Conservation (phyloP, 2,329 filamentous ascomycete species). For the Chaetomiaceae sp. region DNA sequence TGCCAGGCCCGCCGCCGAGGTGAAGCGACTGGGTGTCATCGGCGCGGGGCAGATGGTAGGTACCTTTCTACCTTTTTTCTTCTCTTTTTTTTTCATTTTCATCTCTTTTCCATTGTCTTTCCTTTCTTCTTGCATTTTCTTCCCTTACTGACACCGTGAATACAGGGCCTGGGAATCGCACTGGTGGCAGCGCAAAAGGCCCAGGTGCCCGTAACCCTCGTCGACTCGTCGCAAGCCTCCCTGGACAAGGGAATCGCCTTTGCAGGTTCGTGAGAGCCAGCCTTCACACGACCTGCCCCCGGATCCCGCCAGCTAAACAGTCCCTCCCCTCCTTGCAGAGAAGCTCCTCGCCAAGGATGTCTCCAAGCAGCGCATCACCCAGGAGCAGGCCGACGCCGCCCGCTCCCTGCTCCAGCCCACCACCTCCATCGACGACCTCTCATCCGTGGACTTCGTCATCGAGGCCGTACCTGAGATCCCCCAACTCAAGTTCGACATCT, state of each 20-base stretch:
- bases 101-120: background rate
- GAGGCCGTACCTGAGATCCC: slow-evolving; percentile 95
- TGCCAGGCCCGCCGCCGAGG: slow-evolving; percentile 53
- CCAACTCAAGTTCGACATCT: slow-evolving; percentile 81
- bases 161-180: slow-evolving; percentile 87
- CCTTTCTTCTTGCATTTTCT: background rate
- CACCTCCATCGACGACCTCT: slow-evolving; percentile 71
- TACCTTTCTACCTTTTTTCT: slow-evolving; percentile 8
- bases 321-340: slow-evolving; percentile 54
- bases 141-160: background rate
- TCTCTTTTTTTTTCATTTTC: background rate
- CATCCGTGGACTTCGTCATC: slow-evolving; percentile 90
- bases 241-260: slow-evolving; percentile 87
- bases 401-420: slow-evolving; percentile 64
- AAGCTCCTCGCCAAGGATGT: slow-evolving; percentile 94
- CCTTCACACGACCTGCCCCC: background rate
- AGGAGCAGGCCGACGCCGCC: slow-evolving; percentile 70
- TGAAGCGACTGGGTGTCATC: slow-evolving; percentile 85
- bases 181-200: slow-evolving; percentile 86
- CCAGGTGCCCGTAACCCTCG: slow-evolving; percentile 73
- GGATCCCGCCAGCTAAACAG: background rate
- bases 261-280: slow-evolving; percentile 55
- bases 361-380: slow-evolving; percentile 76
- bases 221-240: slow-evolving; percentile 79
- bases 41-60: slow-evolving; percentile 94